Conservation (phyloP, 2,329 filamentous ascomycete genomes). For the Penicillium sp. region DNA sequence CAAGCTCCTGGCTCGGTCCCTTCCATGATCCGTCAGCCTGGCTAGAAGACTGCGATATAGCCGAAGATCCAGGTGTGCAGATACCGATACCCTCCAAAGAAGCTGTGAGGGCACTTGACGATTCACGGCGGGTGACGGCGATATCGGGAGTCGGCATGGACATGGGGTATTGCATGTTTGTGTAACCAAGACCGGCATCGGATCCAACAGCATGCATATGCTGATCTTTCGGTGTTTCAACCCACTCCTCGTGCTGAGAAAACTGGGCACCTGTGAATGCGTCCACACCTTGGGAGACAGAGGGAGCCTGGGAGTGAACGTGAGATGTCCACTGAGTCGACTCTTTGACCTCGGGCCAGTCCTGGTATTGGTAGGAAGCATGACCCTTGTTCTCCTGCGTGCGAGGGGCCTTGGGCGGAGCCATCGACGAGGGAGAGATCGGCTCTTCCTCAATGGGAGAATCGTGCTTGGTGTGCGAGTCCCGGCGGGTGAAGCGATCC, state of each 20-base stretch:
- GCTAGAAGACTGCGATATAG: constrained; percentile 27
- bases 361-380: constrained; percentile 21
- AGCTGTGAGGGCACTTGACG: constrained; percentile 36
- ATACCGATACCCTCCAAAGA: constrained; percentile 39
- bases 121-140: constrained; percentile 30
- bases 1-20: constrained; percentile 42
- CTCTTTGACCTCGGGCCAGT: constrained; percentile 31
- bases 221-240: constrained; percentile 22
- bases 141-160: constrained; percentile 33
- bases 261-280: constrained; percentile 18
- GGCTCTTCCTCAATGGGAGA: constrained; percentile 24
- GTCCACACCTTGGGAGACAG: constrained; percentile 15
- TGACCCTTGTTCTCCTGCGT: constrained; percentile 17
- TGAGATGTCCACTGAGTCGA: constrained; percentile 30
- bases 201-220: constrained; percentile 21
- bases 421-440: constrained; percentile 30
- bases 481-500: constrained; percentile 28
- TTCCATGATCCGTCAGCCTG: constrained; percentile 34
- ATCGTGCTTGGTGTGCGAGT: constrained; percentile 22
- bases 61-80: constrained; percentile 24
- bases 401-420: constrained; percentile 17
- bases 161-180: constrained; percentile 32
- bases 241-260: constrained; percentile 29
- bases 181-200: constrained; percentile 30
- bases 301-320: constrained; percentile 22